These are phyloP conservation scores for Botrytis elliptica DNA, from an alignment of 2,329 filamentous ascomycete species.

Conservation along the genomic window DNA sequence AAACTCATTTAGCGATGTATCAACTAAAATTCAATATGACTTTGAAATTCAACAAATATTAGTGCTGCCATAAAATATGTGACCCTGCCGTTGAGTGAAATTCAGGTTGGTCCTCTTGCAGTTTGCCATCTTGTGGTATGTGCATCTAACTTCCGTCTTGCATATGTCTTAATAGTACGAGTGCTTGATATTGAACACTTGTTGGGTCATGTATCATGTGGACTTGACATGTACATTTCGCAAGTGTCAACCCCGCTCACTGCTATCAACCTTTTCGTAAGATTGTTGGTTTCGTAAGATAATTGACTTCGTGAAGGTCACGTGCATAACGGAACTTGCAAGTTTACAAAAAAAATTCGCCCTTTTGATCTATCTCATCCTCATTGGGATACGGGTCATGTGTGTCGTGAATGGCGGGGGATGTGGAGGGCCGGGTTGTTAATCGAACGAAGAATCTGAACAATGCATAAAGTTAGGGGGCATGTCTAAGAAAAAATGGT, in stretches of 20 bases:
- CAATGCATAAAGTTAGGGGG: background rate
- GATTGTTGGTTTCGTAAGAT: background rate
- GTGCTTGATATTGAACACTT: background rate
- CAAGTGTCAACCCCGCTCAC: background rate
- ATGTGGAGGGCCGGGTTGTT: background rate
- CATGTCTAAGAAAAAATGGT: background rate
- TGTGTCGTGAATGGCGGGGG: background rate
- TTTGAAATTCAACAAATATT: background rate
- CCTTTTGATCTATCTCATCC: background rate
- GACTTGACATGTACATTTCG: background rate
- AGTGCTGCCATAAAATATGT: background rate
- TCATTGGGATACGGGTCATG: background rate
- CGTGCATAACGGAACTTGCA: no score
- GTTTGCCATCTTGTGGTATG: background rate
- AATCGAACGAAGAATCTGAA: no score
- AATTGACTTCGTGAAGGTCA: background rate
- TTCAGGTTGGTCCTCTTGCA: background rate
- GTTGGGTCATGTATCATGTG: background rate
- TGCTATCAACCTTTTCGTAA: background rate
- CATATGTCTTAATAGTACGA: background rate
- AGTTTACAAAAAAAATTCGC: background rate
- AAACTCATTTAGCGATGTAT: no score
- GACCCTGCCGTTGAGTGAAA: background rate
- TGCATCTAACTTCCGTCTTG: background rate
- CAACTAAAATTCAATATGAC: no score